phyloP scores from a whole-genome alignment of 805 yeast genomes.

The Ogataea nakhonphanomensis region DNA sequence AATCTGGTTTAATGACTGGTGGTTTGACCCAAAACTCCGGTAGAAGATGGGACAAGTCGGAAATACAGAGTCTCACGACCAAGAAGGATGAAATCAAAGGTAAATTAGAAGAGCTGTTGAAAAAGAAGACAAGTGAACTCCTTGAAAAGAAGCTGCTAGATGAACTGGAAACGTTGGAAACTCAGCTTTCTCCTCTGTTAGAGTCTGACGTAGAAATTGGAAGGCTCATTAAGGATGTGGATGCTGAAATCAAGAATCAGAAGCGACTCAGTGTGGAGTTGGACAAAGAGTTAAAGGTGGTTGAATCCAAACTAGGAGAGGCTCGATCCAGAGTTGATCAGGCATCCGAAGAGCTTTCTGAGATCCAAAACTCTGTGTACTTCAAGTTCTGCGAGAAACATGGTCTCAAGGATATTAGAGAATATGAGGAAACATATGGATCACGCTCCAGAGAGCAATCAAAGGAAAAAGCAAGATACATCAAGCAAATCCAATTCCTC shows the following conservation, averaged over 20 bases:
- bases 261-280: conserved; percentile 20
- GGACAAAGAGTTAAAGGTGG: conserved; percentile 17
- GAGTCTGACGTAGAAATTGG: conserved; percentile 25
- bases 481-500: conserved; percentile 58
- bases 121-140: conserved; percentile 49
- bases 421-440: conserved; percentile 71
- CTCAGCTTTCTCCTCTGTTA: conserved; percentile 28
- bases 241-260: conserved; percentile 52
- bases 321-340: conserved; percentile 30
- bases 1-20: conserved; percentile 90
- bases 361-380: conserved; percentile 46
- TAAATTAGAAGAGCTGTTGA: conserved; percentile 41
- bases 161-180: conserved; percentile 48
- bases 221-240: conserved; percentile 30
- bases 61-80: conserved; percentile 50
- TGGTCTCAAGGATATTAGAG: conserved; percentile 54
- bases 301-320: conserved; percentile 26
- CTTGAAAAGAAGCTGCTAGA: conserved; percentile 55
- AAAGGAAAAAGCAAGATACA: conserved; percentile 57
- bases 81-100: conserved; percentile 49
- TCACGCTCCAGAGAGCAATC: conserved; percentile 50
- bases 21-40: conserved; percentile 58
- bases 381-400: conserved; percentile 50
- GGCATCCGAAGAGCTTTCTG: conserved; percentile 15
- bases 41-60: conserved; percentile 70